Percentiles rank a stretch among this genome's conserved stretches.
These are phyloP conservation scores for Camellia japonica DNA, from an alignment of 148 eudicot genomes.

Conservation along the genomic window DNA sequence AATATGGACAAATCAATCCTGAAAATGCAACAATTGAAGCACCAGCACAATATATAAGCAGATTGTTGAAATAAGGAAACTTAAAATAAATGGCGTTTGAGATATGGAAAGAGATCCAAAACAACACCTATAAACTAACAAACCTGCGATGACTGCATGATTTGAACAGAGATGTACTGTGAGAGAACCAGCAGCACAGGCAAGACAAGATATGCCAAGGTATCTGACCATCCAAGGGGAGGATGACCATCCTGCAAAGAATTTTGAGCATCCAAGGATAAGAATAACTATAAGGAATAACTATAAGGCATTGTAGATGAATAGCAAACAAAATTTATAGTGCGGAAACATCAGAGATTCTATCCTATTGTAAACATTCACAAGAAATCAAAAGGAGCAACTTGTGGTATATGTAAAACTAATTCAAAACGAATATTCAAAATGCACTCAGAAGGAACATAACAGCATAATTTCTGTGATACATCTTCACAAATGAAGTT, in stretches of 20 bases:
- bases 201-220: constrained; percentile 86
- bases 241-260: constrained; percentile 86
- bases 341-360: background rate
- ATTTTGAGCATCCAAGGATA: background rate
- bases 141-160: constrained; percentile 96
- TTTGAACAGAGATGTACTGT: constrained; percentile 82
- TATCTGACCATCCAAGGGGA: constrained; percentile 95
- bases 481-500: background rate
- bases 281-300: background rate
- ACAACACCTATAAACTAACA: background rate
- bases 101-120: background rate
- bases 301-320: background rate
- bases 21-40: constrained; percentile 5
- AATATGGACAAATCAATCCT: background rate
- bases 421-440: background rate
- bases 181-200: constrained; percentile 71
- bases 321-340: background rate
- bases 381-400: no score
- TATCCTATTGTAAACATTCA: background rate
- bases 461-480: background rate
- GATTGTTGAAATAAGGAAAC: background rate
- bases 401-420: background rate
- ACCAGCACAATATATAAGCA: background rate
- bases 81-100: background rate
- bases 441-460: background rate